Conservation (phyloP, 176 grass and related monocot species). For the Aechmea fasciata region DNA sequence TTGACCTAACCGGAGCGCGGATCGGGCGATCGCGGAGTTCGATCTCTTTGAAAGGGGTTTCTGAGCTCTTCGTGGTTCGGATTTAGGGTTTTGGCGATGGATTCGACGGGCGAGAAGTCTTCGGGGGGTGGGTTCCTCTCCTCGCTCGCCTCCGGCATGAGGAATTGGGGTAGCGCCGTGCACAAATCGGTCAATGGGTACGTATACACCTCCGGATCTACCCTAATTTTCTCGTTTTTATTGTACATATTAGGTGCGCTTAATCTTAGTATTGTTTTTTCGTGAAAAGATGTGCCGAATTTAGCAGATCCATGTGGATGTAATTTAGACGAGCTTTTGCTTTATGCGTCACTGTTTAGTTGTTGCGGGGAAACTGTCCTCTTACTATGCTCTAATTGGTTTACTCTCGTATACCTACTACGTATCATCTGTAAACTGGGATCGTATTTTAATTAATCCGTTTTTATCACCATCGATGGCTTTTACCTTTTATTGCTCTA, state of each 20-base stretch:
- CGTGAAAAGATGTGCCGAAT: neutral
- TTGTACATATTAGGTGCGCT: neutral
- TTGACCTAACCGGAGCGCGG: neutral
- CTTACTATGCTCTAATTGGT: too few relatives aligned
- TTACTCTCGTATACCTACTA: too few relatives aligned
- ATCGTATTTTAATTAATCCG: too few relatives aligned
- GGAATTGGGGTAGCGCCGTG: slow-evolving; percentile 54
- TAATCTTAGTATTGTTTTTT: neutral
- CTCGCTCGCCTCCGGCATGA: slow-evolving; percentile 37
- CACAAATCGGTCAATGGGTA: slow-evolving; percentile 96
- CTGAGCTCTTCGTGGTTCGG: neutral
- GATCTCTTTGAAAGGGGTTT: neutral
- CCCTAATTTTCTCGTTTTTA: neutral
- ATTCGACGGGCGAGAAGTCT: slow-evolving; percentile 58
- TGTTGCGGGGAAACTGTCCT: too few relatives aligned
- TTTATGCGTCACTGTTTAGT: too few relatives aligned
- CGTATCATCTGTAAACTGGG: too few relatives aligned
- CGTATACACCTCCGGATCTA: slow-evolving; percentile 4
- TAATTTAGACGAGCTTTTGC: too few relatives aligned
- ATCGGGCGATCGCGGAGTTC: neutral
- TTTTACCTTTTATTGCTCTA: too few relatives aligned
- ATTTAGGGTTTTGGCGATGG: slow-evolving; percentile 38
- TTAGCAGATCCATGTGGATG: neutral
- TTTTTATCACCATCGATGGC: too few relatives aligned
- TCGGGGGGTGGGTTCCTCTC: slow-evolving; percentile 48